Conservation (phyloP, 768 basidiomycete species). For the Thelephora aurantiotincta region DNA sequence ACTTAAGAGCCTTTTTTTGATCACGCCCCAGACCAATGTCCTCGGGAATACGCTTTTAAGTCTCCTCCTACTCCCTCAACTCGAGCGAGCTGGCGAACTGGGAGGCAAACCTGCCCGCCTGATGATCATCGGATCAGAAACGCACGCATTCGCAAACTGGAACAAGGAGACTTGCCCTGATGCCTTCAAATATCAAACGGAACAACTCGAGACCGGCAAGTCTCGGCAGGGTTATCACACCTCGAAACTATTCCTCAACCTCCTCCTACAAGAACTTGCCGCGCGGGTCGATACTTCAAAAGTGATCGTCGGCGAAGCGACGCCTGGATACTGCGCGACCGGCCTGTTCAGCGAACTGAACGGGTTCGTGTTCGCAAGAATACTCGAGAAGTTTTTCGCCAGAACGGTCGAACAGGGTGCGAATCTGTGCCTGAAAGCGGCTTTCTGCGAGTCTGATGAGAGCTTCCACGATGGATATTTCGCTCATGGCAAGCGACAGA, state of each 20-base stretch:
- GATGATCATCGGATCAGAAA: not conserved
- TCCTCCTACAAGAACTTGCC: not conserved
- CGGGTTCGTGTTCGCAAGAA: not conserved
- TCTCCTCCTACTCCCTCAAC: not conserved
- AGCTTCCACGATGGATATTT: not conserved
- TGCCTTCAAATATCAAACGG: too few species aligned
- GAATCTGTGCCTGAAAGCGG: not conserved
- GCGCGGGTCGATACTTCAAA: not conserved
- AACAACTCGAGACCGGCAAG: too few species aligned
- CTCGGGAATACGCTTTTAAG: not conserved
- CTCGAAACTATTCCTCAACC: not conserved
- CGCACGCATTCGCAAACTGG: not conserved
- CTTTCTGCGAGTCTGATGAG: not conserved
- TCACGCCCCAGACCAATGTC: not conserved
- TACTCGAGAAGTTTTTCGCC: not conserved
- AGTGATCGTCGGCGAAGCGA: not conserved
- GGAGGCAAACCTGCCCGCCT: not conserved
- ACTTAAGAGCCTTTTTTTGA: too few species aligned
- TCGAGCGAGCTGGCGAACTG: not conserved
- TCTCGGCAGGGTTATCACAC: not conserved
- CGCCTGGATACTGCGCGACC: not conserved
- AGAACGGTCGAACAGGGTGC: not conserved
- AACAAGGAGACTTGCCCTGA: not conserved
- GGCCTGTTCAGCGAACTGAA: not conserved
- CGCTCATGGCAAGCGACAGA: not conserved